A percentile compares a stretch with the other conserved stretches of the same genome.
Conservation (phyloP, 1,284 basidiomycete genomes). For the Laetiporus sulphureus region DNA sequence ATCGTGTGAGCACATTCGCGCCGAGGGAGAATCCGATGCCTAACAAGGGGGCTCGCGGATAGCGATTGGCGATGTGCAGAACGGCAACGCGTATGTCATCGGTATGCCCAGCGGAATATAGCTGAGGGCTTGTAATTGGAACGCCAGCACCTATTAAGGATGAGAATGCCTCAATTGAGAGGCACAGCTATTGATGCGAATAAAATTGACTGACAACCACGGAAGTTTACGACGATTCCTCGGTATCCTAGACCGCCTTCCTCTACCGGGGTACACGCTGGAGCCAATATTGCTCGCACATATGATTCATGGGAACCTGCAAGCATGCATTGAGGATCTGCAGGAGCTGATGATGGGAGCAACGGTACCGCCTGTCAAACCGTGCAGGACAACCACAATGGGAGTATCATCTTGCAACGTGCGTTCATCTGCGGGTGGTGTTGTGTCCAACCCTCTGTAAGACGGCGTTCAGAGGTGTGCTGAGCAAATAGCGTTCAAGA, state of each 20-base stretch:
- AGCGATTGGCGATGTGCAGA: constrained; percentile 68
- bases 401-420: constrained; percentile 59
- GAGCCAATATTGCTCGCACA: constrained; percentile 73
- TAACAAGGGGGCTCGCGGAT: constrained; percentile 77
- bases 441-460: constrained; percentile 64
- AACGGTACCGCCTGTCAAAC: constrained; percentile 72
- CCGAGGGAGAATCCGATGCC: constrained; percentile 94
- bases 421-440: constrained; percentile 48
- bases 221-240: constrained; percentile 85
- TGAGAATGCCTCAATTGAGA: constrained; percentile 6
- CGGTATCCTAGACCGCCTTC: constrained; percentile 84
- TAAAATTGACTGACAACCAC: constrained; percentile 64
- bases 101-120: constrained; percentile 85
- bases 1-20: constrained; percentile 88
- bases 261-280: constrained; percentile 58
- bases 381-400: constrained; percentile 81
- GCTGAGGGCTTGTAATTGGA: constrained; percentile 71
- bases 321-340: constrained; percentile 4
- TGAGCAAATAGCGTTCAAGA: background rate
- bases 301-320: constrained; percentile 85
- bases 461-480: constrained; percentile 6
- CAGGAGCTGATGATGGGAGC: constrained; percentile 3
- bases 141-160: constrained; percentile 64
- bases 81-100: constrained; percentile 83
- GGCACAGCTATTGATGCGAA: constrained; percentile 2